Base-by-base conservation (phyloP, 2,329 filamentous ascomycete species). In the Xylaria sp. region DNA sequence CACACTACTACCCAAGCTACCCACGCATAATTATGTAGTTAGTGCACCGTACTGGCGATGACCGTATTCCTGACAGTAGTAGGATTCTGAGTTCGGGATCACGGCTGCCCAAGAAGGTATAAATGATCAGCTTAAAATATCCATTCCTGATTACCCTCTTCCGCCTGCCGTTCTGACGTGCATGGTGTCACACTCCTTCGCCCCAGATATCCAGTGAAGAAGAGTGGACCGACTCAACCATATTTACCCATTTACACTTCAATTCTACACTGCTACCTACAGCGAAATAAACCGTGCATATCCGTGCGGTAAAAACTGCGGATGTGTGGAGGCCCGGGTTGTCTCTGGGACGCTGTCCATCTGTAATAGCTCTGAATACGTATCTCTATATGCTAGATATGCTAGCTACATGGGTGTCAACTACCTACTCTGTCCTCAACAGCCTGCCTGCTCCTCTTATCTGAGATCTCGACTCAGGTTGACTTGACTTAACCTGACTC, bases 81-180 rank as follows among this genome's bases (percentile, higher is more conserved):
- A 46, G 37, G 41, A 58, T 55, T n/a, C 20, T 48, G 41, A n/a
- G 50, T 63, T 46, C 28, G 28, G 39, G 52, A 39, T 61, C 15
- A 28, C 37, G 41, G 57, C 52, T 66, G 52, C 63, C 59, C 13
- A 52, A 48, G 54, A 60, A 0, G 20, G 60, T 44, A 61, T 61
- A 56, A 37, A 56, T 52, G 61, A 68, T 68, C 56, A 55, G 25
- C 68, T 55, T 68, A 68, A 68, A 70, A 70, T 70, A 70, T 68
- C 64, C 56, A 59, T 65, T 57, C 28, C 32, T 20, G 18, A 37
- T 55, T 37, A 6, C 28, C 2, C 20, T 37, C 46, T 57, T 54
- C 60, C 61, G 67, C 52, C 56, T 65, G 68, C 60, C 67, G 32
- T 68, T 37, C 20, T 34, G 39, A 55, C 57, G 57, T 60, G 25